Percentiles rank a stretch among this genome's conserved stretches.
phyloP scores from a whole-genome alignment of 2,329 filamentous ascomycete species.

The Fonsecaea erecta region DNA sequence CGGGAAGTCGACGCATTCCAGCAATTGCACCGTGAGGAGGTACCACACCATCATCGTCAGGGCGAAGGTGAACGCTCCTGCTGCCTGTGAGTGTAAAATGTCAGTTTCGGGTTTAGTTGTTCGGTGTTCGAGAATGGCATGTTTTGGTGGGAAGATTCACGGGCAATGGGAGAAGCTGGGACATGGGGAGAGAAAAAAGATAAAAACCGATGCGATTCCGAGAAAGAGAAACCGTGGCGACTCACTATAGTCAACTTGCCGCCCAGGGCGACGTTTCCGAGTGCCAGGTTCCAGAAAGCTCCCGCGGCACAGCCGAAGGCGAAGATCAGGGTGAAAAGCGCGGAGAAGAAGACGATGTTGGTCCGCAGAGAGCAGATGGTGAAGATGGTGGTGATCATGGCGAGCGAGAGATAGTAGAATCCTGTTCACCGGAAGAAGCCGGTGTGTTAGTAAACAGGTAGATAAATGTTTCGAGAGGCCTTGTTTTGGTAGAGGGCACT shows the following conservation, averaged over 20 bases:
- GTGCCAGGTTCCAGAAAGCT: slow-evolving; percentile 23
- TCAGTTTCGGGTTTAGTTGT: neutral
- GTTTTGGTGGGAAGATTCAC: neutral
- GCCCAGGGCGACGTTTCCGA: slow-evolving; percentile 13
- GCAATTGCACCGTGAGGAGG: slow-evolving; percentile 58
- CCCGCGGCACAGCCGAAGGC: slow-evolving; percentile 20
- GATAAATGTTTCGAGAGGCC: no score
- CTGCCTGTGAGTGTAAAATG: slow-evolving; percentile 38
- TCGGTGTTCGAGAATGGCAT: neutral
- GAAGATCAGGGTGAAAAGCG: slow-evolving; percentile 23
- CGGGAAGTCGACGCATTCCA: slow-evolving; percentile 63
- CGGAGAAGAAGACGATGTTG: slow-evolving; percentile 67
- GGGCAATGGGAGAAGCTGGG: neutral
- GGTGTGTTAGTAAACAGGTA: neutral
- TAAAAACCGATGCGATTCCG: no score
- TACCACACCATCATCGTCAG: slow-evolving; percentile 60
- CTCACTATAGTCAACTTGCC: slow-evolving; percentile 17
- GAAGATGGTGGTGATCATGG: slow-evolving; percentile 21
- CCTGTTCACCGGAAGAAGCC: slow-evolving; percentile 8
- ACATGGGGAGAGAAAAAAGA: neutral
- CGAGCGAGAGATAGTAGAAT: slow-evolving; percentile 24
- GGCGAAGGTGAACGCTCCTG: slow-evolving; percentile 57
- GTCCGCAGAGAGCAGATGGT: slow-evolving; percentile 61
- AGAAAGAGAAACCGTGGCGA: neutral
- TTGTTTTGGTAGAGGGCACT: neutral